These are phyloP conservation scores for Aspergillus fumigatus DNA, from an alignment of 2,329 filamentous ascomycete species.

Conservation along the genomic window DNA sequence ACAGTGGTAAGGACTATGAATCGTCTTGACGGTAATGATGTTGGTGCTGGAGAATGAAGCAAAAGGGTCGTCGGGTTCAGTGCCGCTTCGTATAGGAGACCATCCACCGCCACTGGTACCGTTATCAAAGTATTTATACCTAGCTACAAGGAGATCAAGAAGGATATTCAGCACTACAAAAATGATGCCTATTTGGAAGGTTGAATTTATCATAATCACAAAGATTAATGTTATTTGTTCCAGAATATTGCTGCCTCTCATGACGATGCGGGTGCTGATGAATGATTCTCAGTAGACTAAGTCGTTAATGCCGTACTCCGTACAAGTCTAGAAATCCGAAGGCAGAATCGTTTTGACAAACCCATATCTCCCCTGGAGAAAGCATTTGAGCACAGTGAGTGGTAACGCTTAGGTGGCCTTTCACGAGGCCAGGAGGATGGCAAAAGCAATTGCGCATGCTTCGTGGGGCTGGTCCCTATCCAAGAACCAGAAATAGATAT, in stretches of 20 bases:
- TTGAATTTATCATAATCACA: background rate
- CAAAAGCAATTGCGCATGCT: background rate
- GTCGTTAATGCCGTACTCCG: background rate
- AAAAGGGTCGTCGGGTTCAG: background rate
- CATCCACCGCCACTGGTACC: background rate
- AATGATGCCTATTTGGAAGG: background rate
- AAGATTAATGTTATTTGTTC: background rate
- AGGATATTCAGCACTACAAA: background rate
- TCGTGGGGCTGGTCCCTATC: background rate
- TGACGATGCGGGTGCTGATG: background rate
- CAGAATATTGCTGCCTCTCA: background rate
- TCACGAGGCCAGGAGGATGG: background rate
- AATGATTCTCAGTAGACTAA: background rate
- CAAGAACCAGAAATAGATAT: background rate
- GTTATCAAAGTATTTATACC: background rate
- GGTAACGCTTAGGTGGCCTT: background rate
- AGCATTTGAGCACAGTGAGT: background rate
- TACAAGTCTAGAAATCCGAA: background rate
- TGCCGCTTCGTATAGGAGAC: background rate
- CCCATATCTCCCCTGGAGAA: no score
- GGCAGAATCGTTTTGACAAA: background rate
- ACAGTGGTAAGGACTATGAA: no score
- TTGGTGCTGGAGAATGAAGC: no score
- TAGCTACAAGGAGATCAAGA: background rate
- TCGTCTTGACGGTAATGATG: no score